Evolutionary conservation across 371 early-diverging fungal genomes (phyloP), one percentile per base, ranked within the genome.

Genomic region (Thermomucor indicae-seudaticae): DNA sequence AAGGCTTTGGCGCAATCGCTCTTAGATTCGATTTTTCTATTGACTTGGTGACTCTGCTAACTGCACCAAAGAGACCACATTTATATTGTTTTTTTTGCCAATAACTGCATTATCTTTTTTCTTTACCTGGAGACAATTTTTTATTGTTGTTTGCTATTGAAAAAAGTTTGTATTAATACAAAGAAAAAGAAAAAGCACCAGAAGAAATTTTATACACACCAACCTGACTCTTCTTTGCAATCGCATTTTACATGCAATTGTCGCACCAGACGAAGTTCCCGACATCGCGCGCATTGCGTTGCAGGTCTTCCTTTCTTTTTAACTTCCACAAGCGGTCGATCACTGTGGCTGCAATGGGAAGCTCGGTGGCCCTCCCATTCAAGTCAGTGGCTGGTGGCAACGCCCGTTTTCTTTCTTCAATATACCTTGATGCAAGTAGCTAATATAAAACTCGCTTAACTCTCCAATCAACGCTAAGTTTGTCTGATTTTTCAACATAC

Each of bases 291-390:
- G 56, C 91, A 91, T 58, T 91, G 91, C n/a, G 88, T 85, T 16
- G 82, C 71, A 14, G 91, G 91, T 16, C 91, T 78, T 38, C 91
- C 91, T 64, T 88, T 89, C 62, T 78, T 80, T 50, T 85, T 77
- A 37, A 91, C 84, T 50, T 77, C 78, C 25, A 81, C 59, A 28
- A 89, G 65, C 35, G 74, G 75, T 25, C 91, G 83, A 49, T 85
- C 79, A 2, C 46, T 51, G 52, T 85, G 85, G 31, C 62, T 63
- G 50, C 85, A 85, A 37, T 65, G 68, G 11, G 81, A 73, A 27
- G 84, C 80, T 28, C 85, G 72, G 47, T 85, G 85, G 20, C 85
- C 85, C 65, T 83, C 71, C 11, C 27, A 16, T 34, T 31, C 2
- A n/a, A n/a, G n/a, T n/a, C n/a, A n/a, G n/a, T n/a, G n/a, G n/a